A percentile compares a stretch with the other conserved stretches of the same genome.
These are phyloP conservation scores for Dillenia turbinata DNA, from an alignment of 164 flowering plant species.

Conservation along the genomic window DNA sequence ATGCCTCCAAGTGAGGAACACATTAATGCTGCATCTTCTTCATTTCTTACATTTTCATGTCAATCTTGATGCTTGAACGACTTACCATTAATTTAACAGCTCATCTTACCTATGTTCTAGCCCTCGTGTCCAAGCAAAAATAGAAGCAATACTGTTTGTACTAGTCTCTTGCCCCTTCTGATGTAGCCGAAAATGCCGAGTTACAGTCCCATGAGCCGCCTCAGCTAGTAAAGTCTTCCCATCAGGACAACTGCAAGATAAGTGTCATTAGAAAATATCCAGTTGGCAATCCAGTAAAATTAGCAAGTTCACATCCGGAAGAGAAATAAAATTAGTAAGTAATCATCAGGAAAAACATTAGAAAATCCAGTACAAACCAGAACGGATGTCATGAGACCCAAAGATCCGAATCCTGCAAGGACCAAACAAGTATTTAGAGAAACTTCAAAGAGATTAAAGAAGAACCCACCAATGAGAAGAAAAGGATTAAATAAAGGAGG, in stretches of 20 bases:
- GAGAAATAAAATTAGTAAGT: background rate
- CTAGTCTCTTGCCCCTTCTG: slow-evolving; percentile 98
- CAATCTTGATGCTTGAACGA: too few species aligned
- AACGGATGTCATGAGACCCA: slow-evolving; percentile 93
- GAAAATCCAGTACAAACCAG: slow-evolving; percentile 49
- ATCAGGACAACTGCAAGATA: slow-evolving; percentile 71
- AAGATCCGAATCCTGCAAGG: slow-evolving; percentile 87
- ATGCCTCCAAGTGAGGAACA: too few species aligned
- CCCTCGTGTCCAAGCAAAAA: slow-evolving; percentile 98
- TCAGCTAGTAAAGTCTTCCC: slow-evolving; percentile 96
- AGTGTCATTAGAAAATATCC: background rate
- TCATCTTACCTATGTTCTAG: slow-evolving; percentile 69
- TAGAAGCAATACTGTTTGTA: slow-evolving; percentile 97
- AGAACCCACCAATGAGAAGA: too few species aligned
- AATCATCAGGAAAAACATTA: background rate
- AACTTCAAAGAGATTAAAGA: background rate
- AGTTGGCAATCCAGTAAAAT: background rate
- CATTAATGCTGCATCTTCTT: too few species aligned
- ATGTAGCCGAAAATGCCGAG: slow-evolving; percentile 80
- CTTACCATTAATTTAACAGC: too few species aligned
- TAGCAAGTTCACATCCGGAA: background rate
- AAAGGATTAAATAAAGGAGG: too few species aligned
- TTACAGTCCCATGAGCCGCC: slow-evolving; percentile 99
- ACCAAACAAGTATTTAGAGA: background rate
- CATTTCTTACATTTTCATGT: too few species aligned